Percentiles rank a stretch among this genome's conserved stretches.
These are phyloP conservation scores for Deinandra increscens DNA, from an alignment of 129 eudicot genomes.

Conservation along the genomic window DNA sequence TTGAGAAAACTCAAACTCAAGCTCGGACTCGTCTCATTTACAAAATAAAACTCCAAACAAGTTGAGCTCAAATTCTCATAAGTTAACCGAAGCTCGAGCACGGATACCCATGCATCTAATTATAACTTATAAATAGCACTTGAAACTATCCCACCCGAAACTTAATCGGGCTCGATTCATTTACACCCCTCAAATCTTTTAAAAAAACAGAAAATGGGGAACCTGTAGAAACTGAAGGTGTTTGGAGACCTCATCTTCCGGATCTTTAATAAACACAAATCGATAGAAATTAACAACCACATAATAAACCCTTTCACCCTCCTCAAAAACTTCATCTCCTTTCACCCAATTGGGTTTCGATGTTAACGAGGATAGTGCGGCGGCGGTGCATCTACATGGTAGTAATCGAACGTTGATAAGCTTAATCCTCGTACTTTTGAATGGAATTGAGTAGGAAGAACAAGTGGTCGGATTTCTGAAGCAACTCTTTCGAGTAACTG, in stretches of 20 bases:
- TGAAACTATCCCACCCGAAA: too few relatives aligned
- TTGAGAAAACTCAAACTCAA: too few relatives aligned
- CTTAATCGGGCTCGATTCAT: too few relatives aligned
- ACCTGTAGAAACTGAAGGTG: conserved; percentile 78
- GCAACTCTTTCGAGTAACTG: conserved; percentile 4
- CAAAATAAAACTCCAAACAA: too few relatives aligned
- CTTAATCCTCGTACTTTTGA: not conserved
- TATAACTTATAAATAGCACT: too few relatives aligned
- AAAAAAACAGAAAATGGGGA: not conserved
- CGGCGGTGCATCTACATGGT: conserved; percentile 22
- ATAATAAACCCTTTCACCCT: conserved; percentile 46
- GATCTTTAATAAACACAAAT: conserved; percentile 58
- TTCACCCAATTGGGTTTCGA: conserved; percentile 40
- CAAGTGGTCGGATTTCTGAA: not conserved
- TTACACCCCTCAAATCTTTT: too few relatives aligned
- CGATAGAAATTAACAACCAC: conserved; percentile 82
- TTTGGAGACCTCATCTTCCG: conserved; percentile 56
- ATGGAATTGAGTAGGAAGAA: conserved; percentile 14
- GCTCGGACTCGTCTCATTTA: too few relatives aligned
- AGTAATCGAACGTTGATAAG: conserved; percentile 1
- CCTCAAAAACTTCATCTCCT: conserved; percentile 23
- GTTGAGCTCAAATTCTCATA: too few relatives aligned
- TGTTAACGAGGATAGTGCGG: conserved; percentile 11
- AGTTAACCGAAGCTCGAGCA: too few relatives aligned
- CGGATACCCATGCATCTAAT: too few relatives aligned